These are phyloP conservation scores for Plectosphaerella sp. DNA, from an alignment of 2,329 filamentous ascomycete genomes.

Conservation along the genomic window DNA sequence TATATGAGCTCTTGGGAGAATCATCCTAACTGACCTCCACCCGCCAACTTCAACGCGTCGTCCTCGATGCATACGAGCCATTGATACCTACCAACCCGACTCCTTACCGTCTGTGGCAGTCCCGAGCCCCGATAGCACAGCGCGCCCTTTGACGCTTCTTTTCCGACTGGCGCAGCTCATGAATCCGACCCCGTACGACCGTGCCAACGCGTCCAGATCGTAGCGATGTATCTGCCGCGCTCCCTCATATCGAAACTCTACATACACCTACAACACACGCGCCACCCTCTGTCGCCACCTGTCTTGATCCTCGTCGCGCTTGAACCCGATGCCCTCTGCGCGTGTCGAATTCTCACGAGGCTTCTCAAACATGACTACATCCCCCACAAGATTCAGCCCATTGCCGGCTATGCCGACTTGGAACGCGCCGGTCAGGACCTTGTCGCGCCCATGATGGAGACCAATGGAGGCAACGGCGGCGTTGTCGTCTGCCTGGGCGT, in stretches of 20 bases:
- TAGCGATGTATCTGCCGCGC: constrained; percentile 87
- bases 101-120: constrained; percentile 2
- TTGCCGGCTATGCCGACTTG: constrained; percentile 88
- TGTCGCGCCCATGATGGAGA: constrained; percentile 81
- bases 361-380: constrained; percentile 98
- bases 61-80: no score
- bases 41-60: no score
- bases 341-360: constrained; percentile 86
- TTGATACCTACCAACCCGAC: neutral
- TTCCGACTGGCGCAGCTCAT: constrained; percentile 13
- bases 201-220: constrained; percentile 24
- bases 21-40: no score
- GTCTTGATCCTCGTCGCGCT: constrained; percentile 90
- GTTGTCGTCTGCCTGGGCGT: constrained; percentile 90
- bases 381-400: constrained; percentile 92
- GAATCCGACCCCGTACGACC: constrained; percentile 20
- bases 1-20: no score
- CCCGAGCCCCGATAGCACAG: no score
- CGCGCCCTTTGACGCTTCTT: no score
- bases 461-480: constrained; percentile 78
- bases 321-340: constrained; percentile 92
- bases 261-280: constrained; percentile 76
- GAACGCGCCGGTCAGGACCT: constrained; percentile 73
- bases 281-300: constrained; percentile 85
- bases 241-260: constrained; percentile 87